Evolutionary conservation across 495 filamentous ascomycete species (phyloP), one percentile per base, ranked within the genome.

Genomic region (Lasiosphaeria miniovina): DNA sequence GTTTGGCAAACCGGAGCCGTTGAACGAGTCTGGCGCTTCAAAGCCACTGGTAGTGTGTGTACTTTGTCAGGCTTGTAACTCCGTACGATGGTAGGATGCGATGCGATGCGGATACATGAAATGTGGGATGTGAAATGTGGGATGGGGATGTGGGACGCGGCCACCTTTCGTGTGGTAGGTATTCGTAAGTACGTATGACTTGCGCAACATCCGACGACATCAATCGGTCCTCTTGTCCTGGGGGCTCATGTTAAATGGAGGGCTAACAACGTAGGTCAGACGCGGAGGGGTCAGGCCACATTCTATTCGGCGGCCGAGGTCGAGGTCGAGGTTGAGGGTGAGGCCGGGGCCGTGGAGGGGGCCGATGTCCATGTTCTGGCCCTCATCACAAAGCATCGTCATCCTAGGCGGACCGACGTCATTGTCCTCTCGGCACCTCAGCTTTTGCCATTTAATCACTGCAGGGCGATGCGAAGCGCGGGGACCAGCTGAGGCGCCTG

Each of bases 161-260:
- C 38, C 12, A 41, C 38, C 43, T 46, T 9, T 46, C 32, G 43
- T 38, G 12, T 43, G 4, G 15, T 3, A 17, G 36, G 5, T 40
- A 17, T 10, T 5, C 4, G 36, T 49, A 33, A 53, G 54, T 49
- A 33, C 57, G 54, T 52, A 7, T 62, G 60, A 62, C 58, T 43
- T 34, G 51, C 60, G 46, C 55, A 58, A 54, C 41, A 54, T 36
- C 24, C 11, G 60, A 45, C 45, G 15, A 52, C 8, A 36, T 48
- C 10, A 43, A 38, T 36, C 17, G 60, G 55, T 62, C 51, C 17
- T 24, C 24, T 24, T 24, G 24, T 24, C 24, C 24, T 24, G 24
- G 24, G 24, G 24, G 24, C 24, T 24, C 24, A 24, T 24, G 46
- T n/a, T n/a, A 8, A 49, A 49, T n/a, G 8, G 8, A 49, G 8